Base-by-base conservation (phyloP, 2,329 filamentous ascomycete species). In the Thelonectria blattea region DNA sequence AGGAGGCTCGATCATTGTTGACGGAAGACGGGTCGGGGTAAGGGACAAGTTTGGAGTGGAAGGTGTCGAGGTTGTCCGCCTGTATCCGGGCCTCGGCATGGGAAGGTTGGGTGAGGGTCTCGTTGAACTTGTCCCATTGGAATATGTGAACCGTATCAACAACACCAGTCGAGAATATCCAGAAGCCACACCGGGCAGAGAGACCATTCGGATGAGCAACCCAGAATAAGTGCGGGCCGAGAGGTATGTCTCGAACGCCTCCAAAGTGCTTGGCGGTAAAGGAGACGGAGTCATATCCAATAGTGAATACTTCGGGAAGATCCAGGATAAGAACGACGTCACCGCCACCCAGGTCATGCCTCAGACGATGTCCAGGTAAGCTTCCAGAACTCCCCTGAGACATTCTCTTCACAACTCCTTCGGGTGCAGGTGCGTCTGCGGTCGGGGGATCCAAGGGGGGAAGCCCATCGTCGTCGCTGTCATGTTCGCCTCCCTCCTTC, bases 201-300 rank as follows among this genome's bases (percentile, higher is more conserved):
- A 79, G 75, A 17, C 77, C 76, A 2, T 76, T 76, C 0, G 80
- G 78, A 20, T 83, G 78, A 2, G 85, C 78, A 27, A 83, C 80
- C 85, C 85, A 89, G 58, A 88, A 76, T 60, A 89, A 83, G 69
- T 89, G 87, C 14, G 81, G 71, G 0, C 87, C 87, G 0, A 76
- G 69, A 0, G 85, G 84, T 24, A 89, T 76, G 56, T 85, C 78
- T 20, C 80, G 80, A 58, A 89, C 77, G 18, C 86, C 86, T 8
- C 75, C 74, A 65, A 88, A 84, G 20, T 79, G 72, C 42, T 73
- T 75, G 5, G 78, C 78, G 15, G 78, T 81, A 62, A 85, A 79
- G 2, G 81, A 80, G 47, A 81, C 71, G 2, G 79, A 75, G 66
- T 87, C 85, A 65, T 82, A 84, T 46, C 84, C 84, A 17, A 88